A percentile compares a stretch with the other conserved stretches of the same genome.
These are phyloP conservation scores for Galeopsis tetrahit DNA, from an alignment of 257 asterid species.

Conservation along the genomic window DNA sequence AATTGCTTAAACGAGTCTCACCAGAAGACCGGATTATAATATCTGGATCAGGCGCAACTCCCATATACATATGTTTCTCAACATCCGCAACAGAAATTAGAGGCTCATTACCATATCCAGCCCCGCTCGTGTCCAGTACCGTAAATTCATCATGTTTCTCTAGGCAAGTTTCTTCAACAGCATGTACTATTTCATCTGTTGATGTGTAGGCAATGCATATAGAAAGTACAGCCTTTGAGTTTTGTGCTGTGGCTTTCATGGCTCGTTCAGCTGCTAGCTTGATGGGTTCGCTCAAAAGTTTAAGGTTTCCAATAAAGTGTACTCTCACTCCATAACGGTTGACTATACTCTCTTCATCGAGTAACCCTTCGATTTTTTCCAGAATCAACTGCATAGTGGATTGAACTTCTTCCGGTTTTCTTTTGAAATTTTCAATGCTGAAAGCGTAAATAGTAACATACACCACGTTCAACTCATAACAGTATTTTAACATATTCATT, in stretches of 20 bases:
- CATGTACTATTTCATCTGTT: constrained; percentile 70
- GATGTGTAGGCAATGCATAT: constrained; percentile 91
- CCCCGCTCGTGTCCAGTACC: constrained; percentile 23
- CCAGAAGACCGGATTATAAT: constrained; percentile 77
- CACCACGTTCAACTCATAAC: constrained; percentile 66
- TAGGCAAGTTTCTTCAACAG: constrained; percentile 57
- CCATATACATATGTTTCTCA: constrained; percentile 70
- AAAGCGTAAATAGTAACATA: constrained; percentile 73
- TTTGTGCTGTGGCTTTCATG: constrained; percentile 64
- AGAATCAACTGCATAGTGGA: constrained; percentile 72
- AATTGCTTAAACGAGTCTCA: constrained; percentile 83
- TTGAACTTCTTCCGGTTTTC: constrained; percentile 80
- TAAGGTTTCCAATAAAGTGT: constrained; percentile 62
- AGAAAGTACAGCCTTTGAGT: constrained; percentile 57
- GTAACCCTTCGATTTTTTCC: constrained; percentile 69
- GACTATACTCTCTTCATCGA: constrained; percentile 60
- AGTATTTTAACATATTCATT: constrained; percentile 62
- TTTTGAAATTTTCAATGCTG: constrained; percentile 80
- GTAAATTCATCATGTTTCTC: constrained; percentile 46
- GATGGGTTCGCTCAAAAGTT: constrained; percentile 63
- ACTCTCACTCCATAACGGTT: constrained; percentile 69
- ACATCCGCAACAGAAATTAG: constrained; percentile 47
- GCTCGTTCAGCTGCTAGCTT: constrained; percentile 71
- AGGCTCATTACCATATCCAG: constrained; percentile 34
- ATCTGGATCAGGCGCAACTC: constrained; percentile 75